A percentile compares a stretch with the other conserved stretches of the same genome.
Evolutionary conservation across 192 early-diverging fungal genomes (phyloP).

Genomic region (Backusella tuberculispora): DNA sequence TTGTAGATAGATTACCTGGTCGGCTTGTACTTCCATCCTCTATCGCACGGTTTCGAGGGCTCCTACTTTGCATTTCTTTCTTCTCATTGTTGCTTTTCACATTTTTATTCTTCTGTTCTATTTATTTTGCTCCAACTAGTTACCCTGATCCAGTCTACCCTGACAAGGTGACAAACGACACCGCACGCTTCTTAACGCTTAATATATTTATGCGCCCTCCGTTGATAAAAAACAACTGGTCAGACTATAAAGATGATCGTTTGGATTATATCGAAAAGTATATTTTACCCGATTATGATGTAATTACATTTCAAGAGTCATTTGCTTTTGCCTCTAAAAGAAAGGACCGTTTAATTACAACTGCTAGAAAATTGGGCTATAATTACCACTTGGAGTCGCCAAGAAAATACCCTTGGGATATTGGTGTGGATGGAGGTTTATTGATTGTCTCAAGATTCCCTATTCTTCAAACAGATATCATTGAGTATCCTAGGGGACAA

Average conservation of each 20-base stretch:
- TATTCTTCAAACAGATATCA: slow-evolving; percentile 57
- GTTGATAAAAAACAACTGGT: slow-evolving; percentile 68
- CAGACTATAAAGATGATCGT: slow-evolving; percentile 83
- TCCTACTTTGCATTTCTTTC: slow-evolving; percentile 29
- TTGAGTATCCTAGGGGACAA: slow-evolving; percentile 68
- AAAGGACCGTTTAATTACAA: slow-evolving; percentile 55
- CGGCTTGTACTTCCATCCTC: slow-evolving; percentile 10
- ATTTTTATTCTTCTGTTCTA: slow-evolving; percentile 37
- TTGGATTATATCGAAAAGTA: slow-evolving; percentile 69
- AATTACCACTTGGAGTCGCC: slow-evolving; percentile 65
- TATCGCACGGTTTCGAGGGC: slow-evolving; percentile 17
- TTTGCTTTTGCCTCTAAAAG: slow-evolving; percentile 76
- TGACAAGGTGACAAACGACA: slow-evolving; percentile 30
- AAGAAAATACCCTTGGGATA: slow-evolving; percentile 62
- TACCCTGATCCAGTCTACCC: slow-evolving; percentile 38
- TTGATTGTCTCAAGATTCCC: slow-evolving; percentile 76
- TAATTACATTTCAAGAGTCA: slow-evolving; percentile 82
- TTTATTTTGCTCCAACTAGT: slow-evolving; percentile 34
- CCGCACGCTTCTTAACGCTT: slow-evolving; percentile 61
- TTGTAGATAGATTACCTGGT: slow-evolving; percentile 7
- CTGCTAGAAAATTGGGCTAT: slow-evolving; percentile 70
- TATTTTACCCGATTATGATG: slow-evolving; percentile 73
- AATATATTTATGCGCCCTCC: slow-evolving; percentile 80
- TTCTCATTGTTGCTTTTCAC: slow-evolving; percentile 21
- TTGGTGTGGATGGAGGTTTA: slow-evolving; percentile 76